These are phyloP conservation scores for Hydrangea macrophylla DNA, from an alignment of 148 eudicot genomes.

Conservation along the genomic window DNA sequence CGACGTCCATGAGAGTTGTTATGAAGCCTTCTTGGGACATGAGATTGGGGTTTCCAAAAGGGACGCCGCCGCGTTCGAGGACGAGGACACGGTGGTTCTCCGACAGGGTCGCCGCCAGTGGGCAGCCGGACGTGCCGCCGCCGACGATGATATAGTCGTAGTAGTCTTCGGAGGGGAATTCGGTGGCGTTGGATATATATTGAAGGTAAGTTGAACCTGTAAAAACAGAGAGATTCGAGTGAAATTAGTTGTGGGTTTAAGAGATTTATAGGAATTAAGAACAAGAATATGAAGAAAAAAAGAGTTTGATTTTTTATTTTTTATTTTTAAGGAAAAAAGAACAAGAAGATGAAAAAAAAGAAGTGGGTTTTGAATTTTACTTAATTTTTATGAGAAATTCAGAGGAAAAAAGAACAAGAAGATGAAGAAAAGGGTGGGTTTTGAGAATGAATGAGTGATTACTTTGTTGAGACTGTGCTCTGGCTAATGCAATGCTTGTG, in stretches of 20 bases:
- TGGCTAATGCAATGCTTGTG: not conserved
- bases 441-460: not conserved
- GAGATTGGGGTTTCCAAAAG: constrained; percentile 54
- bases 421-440: no score
- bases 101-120: constrained; percentile 79
- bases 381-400: no score
- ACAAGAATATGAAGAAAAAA: not conserved
- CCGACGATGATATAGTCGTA: constrained; percentile 84
- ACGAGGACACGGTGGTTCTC: constrained; percentile 52
- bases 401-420: no score
- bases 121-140: constrained; percentile 92
- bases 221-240: constrained; percentile 1
- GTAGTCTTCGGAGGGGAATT: constrained; percentile 56
- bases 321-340: no score
- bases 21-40: constrained; percentile 83
- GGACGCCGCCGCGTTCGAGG: constrained; percentile 80
- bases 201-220: constrained; percentile 70
- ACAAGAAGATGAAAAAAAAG: no score
- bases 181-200: constrained; percentile 68
- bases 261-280: no score
- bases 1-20: constrained; percentile 45
- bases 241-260: not conserved
- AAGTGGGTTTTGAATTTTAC: no score
- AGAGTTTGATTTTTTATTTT: no score
- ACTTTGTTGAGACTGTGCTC: constrained; percentile 9